phyloP scores from a whole-genome alignment of 345 rosid species.

The Jatropha curcas region DNA sequence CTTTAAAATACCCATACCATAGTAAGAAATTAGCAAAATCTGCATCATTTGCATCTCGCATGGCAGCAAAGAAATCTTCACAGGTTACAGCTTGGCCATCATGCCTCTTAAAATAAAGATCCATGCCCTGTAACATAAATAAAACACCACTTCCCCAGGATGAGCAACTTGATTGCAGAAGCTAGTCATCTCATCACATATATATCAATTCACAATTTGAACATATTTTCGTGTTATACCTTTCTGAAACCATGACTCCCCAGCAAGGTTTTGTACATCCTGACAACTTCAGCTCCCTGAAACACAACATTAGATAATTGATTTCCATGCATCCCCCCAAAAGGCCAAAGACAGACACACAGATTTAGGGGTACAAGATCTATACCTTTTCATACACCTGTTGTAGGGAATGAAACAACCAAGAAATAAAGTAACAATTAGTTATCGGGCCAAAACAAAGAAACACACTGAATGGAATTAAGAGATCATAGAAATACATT shows the following conservation, averaged over 20 bases:
- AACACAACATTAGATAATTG: background rate
- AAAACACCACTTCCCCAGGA: background rate
- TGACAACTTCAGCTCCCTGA: slow-evolving; percentile 99
- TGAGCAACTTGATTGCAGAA: slow-evolving; percentile 10
- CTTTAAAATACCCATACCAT: slow-evolving; percentile 58
- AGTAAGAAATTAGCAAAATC: slow-evolving; percentile 90
- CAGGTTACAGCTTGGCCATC: slow-evolving; percentile 99
- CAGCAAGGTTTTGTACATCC: slow-evolving; percentile 99
- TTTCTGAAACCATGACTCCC: slow-evolving; percentile 90
- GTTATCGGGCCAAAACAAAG: slow-evolving; percentile 18
- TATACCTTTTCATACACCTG: slow-evolving; percentile 98
- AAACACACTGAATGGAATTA: slow-evolving; percentile 2
- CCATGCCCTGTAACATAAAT: slow-evolving; percentile 69
- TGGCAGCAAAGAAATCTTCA: slow-evolving; percentile 94
- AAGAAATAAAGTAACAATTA: slow-evolving; percentile 30
- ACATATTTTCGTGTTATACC: slow-evolving; percentile 42
- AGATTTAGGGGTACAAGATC: slow-evolving; percentile 8
- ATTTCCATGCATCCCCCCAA: background rate
- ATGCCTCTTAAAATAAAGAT: slow-evolving; percentile 91
- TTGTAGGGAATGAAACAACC: slow-evolving; percentile 23
- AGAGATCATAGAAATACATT: background rate
- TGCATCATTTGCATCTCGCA: slow-evolving; percentile 95
- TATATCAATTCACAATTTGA: background rate
- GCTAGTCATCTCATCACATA: background rate
- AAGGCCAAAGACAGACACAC: background rate